These are phyloP conservation scores for Polytrichum formosum DNA, from an alignment of 225 moss, liverwort and hornwort genomes.

Conservation along the genomic window DNA sequence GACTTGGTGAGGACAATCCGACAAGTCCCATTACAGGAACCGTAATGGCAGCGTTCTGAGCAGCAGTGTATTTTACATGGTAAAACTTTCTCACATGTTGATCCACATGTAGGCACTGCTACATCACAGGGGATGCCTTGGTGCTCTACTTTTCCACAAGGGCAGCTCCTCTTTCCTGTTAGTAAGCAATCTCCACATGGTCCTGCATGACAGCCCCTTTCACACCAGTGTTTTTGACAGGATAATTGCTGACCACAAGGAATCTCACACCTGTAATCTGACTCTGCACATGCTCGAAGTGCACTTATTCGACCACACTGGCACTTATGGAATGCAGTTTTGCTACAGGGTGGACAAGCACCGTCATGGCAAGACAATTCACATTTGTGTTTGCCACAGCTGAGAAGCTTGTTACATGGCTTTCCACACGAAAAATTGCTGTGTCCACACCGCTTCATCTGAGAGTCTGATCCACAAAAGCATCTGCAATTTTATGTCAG, in stretches of 20 bases:
- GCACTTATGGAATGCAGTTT: constrained; percentile 62
- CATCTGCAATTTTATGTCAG: constrained; percentile 36
- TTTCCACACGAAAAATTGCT: constrained; percentile 76
- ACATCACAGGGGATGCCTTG: constrained; percentile 74
- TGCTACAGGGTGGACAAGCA: constrained; percentile 70
- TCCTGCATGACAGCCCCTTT: constrained; percentile 77
- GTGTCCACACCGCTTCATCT: constrained; percentile 85
- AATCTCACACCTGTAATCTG: constrained; percentile 61
- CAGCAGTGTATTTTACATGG: constrained; percentile 75
- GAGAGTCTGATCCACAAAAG: constrained; percentile 65
- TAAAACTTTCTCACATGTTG: constrained; percentile 77
- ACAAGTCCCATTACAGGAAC: constrained; percentile 74
- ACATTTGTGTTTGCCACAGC: constrained; percentile 73
- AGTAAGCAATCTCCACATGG: constrained; percentile 74
- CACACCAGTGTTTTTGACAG: constrained; percentile 79
- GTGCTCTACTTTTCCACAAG: constrained; percentile 82
- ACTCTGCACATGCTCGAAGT: constrained; percentile 63
- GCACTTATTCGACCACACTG: constrained; percentile 66
- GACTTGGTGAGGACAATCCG: constrained; percentile 71
- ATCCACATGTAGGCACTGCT: constrained; percentile 78
- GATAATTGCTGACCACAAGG: constrained; percentile 62
- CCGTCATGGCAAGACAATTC: constrained; percentile 69
- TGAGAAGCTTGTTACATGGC: constrained; percentile 52
- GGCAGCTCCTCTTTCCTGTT: constrained; percentile 74
- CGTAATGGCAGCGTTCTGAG: constrained; percentile 84